Conservation (phyloP, 306 rosid species). For the Oemleria cerasiformis region DNA sequence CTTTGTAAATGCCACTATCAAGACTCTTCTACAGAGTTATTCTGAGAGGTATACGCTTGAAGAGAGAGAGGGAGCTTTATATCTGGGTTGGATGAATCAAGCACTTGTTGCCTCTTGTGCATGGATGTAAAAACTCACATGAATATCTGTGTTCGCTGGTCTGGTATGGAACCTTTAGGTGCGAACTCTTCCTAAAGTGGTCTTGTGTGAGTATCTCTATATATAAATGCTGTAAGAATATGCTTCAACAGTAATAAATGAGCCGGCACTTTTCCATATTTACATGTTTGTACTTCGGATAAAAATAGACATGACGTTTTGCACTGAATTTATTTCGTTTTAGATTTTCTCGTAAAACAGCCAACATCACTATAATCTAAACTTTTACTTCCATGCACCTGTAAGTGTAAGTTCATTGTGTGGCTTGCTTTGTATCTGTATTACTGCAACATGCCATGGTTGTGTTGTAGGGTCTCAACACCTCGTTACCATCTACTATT, state of each 20-base stretch:
- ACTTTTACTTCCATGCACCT: too few relatives aligned
- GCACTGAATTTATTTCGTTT: too few relatives aligned
- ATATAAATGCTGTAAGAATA: background rate
- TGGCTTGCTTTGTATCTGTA: too few relatives aligned
- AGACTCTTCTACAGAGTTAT: slow-evolving; percentile 60
- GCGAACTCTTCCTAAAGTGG: background rate
- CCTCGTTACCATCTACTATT: slow-evolving; percentile 67
- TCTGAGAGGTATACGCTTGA: slow-evolving; percentile 65
- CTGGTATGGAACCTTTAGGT: slow-evolving; percentile 4
- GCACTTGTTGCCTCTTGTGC: slow-evolving; percentile 66
- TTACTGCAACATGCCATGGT: slow-evolving; percentile 48
- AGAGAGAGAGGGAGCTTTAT: slow-evolving; percentile 70
- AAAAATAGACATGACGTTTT: too few relatives aligned
- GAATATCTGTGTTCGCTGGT: slow-evolving; percentile 1
- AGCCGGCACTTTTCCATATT: too few relatives aligned
- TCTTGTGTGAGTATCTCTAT: background rate
- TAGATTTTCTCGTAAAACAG: too few relatives aligned
- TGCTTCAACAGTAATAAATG: too few relatives aligned
- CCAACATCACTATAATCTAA: too few relatives aligned
- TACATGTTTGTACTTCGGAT: too few relatives aligned
- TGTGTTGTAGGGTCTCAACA: slow-evolving; percentile 50
- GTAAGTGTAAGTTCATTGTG: too few relatives aligned
- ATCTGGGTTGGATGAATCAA: slow-evolving; percentile 76
- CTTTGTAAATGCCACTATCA: slow-evolving; percentile 56
- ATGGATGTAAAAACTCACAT: slow-evolving; percentile 58